Base-by-base conservation (phyloP, 2,329 filamentous ascomycete genomes). In the Ilyonectria robusta region DNA sequence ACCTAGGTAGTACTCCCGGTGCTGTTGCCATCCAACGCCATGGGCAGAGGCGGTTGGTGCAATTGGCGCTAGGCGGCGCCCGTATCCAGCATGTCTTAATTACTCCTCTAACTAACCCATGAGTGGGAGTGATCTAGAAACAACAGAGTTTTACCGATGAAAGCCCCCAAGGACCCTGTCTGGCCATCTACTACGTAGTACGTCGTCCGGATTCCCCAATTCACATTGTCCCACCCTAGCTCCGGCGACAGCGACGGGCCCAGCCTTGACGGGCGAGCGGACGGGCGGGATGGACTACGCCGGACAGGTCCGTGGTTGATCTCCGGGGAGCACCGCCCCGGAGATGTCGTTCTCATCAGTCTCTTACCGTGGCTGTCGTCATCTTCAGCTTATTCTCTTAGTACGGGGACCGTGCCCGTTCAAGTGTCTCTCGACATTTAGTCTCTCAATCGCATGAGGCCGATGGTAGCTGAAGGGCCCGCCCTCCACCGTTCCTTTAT, bases 191-290 rank as follows among this genome's bases (percentile, higher is more conserved):
- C 23, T 23, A 23, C 23, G 23, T 23, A 23, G 23, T 23, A 23
- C 46, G 59, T 57, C 59, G 47, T 50, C 53, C 57, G 56, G 33
- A 58, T 40, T 44, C 54, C 47, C 35, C 46, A 51, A 59, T 50
- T 59, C 31, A 60, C 47, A 26, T 29, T 51, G 31, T 33, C 42
- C 31, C 51, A 53, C 33, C 59, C 33, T 72, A 67, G 65, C 66
- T 67, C 54, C 67, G 62, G 67, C 44, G 60, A 72, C 54, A 61
- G 66, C 62, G 59, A 70, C 37, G 47, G 46, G 60, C 59, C 63
- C 72, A 70, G 69, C 72, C 64, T 69, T 69, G 57, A 70, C 59
- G 63, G 58, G 64, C 62, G 64, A 47, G 29, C 61, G 61, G 63
- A 54, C 59, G 66, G 59, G 48, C 66, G 66, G 68, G 59, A 65